Percentiles rank a stretch among this genome's conserved stretches.
phyloP scores from a whole-genome alignment of 2,329 filamentous ascomycete species.

The Anisogramma anomala region DNA sequence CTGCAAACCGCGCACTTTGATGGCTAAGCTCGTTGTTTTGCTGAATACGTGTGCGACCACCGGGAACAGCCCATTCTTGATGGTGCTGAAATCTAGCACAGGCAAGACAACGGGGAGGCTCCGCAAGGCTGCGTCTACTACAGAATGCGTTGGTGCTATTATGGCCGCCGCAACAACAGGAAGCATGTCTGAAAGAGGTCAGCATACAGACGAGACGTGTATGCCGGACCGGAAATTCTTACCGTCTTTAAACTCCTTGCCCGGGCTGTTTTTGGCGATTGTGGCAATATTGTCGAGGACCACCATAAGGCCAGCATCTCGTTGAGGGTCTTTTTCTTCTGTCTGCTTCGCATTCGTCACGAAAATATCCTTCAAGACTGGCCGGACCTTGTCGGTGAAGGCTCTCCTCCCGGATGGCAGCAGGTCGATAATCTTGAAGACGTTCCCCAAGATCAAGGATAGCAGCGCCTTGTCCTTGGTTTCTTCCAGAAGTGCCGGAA shows the following conservation, averaged over 20 bases:
- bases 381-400: slow-evolving; percentile 79
- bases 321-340: slow-evolving; percentile 66
- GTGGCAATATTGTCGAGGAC: slow-evolving; percentile 71
- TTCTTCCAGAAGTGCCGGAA: slow-evolving; percentile 82
- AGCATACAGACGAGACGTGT: neutral
- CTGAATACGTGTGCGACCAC: slow-evolving; percentile 83
- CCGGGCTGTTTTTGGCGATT: slow-evolving; percentile 69
- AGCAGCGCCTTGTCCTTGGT: slow-evolving; percentile 84
- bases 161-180: slow-evolving; percentile 76
- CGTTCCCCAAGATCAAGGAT: slow-evolving; percentile 74
- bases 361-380: slow-evolving; percentile 74
- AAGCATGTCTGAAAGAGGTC: slow-evolving; percentile 55
- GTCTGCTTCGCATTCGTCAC: slow-evolving; percentile 45
- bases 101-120: slow-evolving; percentile 72
- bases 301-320: slow-evolving; percentile 85
- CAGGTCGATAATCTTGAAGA: slow-evolving; percentile 78
- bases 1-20: slow-evolving; percentile 86
- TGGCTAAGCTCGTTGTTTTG: slow-evolving; percentile 83
- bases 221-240: slow-evolving; percentile 19
- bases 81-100: slow-evolving; percentile 86
- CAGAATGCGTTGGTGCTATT: slow-evolving; percentile 76
- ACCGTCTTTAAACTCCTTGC: slow-evolving; percentile 93
- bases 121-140: slow-evolving; percentile 76
- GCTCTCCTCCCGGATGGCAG: slow-evolving; percentile 66
- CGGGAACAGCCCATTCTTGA: slow-evolving; percentile 94